These are phyloP conservation scores for Angomonas ambiguus DNA, from an alignment of 208 protist species.

Conservation along the genomic window DNA sequence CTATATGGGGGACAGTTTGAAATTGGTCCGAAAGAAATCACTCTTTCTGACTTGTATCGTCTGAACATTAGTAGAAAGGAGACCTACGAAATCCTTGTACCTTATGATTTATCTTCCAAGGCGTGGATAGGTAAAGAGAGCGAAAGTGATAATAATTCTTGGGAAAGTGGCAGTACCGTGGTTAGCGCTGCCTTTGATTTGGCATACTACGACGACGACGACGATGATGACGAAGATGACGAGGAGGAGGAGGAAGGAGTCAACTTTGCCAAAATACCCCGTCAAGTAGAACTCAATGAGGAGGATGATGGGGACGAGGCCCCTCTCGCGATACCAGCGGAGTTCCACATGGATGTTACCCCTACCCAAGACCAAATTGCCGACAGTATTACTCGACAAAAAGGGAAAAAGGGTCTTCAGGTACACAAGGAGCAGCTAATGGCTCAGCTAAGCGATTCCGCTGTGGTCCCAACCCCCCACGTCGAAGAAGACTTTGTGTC, in stretches of 20 bases:
- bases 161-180: constrained; percentile 86
- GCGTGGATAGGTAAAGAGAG: constrained; percentile 84
- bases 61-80: constrained; percentile 83
- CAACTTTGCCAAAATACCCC: constrained; percentile 18
- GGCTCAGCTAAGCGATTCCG: constrained; percentile 61
- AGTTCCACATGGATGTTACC: constrained; percentile 57
- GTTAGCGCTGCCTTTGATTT: constrained; percentile 75
- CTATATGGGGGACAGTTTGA: constrained; percentile 90
- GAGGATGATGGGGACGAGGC: constrained; percentile 65
- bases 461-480: constrained; percentile 60
- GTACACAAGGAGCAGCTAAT: constrained; percentile 85
- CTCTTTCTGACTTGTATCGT: constrained; percentile 84
- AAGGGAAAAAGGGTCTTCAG: constrained; percentile 82
- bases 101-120: constrained; percentile 73
- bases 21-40: constrained; percentile 80
- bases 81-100: constrained; percentile 71
- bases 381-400: constrained; percentile 18
- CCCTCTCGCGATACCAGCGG: constrained; percentile 66
- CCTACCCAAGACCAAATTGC: constrained; percentile 27
- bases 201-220: constrained; percentile 63
- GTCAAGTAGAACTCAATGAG: constrained; percentile 21
- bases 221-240: constrained; percentile 49
- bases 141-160: constrained; percentile 71
- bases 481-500: constrained; percentile 41
- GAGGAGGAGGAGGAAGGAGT: not conserved